Conservation (phyloP, 352 stramenopile genomes). For the Thraustochytrium striatum region DNA sequence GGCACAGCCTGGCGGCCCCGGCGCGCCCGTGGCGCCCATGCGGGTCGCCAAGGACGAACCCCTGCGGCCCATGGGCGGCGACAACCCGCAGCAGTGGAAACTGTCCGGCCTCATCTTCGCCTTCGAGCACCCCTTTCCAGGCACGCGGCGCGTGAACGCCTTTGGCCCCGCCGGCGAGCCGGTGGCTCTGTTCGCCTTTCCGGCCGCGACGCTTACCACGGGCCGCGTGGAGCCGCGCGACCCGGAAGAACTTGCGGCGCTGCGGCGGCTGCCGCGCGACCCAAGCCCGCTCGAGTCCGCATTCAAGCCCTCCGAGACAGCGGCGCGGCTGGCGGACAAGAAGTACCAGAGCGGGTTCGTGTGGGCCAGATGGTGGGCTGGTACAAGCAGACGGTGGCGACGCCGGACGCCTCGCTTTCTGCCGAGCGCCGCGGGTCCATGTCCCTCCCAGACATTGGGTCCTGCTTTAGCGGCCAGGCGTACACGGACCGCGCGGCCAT, state of each 20-base stretch:
- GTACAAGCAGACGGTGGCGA: conserved; percentile 55
- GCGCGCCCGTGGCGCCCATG: neutral
- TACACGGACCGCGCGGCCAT: conserved; percentile 49
- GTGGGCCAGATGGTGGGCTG: conserved; percentile 54
- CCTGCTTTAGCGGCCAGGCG: conserved; percentile 46
- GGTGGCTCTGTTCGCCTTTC: neutral
- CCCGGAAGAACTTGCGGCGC: neutral
- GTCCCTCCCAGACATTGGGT: conserved; percentile 52
- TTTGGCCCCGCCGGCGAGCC: neutral
- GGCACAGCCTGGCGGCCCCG: too few species aligned
- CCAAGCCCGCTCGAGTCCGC: neutral
- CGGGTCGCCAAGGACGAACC: neutral
- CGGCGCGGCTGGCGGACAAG: conserved; percentile 32
- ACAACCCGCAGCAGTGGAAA: neutral
- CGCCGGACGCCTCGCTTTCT: conserved; percentile 48
- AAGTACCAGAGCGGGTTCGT: conserved; percentile 53
- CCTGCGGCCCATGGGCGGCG: neutral
- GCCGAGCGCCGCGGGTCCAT: conserved; percentile 52
- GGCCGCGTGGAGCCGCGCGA: neutral
- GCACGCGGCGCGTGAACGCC: neutral
- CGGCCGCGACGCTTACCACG: neutral
- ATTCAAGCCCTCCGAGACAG: neutral
- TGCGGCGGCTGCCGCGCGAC: neutral
- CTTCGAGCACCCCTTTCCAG: conserved; percentile 11
- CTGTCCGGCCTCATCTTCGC: conserved; percentile 12